A percentile compares a stretch with the other conserved stretches of the same genome.
Evolutionary conservation across 179 eudicot genomes (phyloP).

Genomic region (Carnegiea gigantea): DNA sequence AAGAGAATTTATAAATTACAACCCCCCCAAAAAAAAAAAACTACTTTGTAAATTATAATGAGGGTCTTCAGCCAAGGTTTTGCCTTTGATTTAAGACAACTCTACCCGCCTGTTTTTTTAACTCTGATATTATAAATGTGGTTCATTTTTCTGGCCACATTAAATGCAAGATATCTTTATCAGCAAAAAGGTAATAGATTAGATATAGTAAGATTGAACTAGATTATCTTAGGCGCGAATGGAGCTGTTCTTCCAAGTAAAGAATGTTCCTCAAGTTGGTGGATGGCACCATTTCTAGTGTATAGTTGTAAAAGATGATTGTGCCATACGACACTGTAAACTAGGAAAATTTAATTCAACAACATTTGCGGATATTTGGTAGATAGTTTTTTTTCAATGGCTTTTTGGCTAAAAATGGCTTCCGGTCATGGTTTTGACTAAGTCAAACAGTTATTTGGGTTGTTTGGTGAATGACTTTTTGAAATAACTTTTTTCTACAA

Average conservation of each 20-base stretch:
- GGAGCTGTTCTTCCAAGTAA: neutral
- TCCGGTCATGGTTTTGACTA: no score
- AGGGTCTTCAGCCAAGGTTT: neutral
- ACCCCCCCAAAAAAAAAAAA: no score
- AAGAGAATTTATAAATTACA: neutral
- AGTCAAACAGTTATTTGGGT: no score
- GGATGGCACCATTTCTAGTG: neutral
- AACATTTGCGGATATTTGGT: no score
- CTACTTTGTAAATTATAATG: neutral
- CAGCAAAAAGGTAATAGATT: neutral
- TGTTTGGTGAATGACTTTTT: no score
- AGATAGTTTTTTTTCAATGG: no score
- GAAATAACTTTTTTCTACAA: no score
- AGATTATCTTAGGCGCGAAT: neutral
- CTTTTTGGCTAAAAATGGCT: no score
- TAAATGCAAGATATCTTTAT: neutral
- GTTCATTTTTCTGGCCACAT: neutral
- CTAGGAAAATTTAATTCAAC: no score
- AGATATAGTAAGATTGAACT: neutral
- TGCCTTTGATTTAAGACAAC: slow-evolving; percentile 4
- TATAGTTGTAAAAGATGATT: no score
- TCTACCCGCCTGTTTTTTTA: neutral
- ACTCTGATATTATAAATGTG: neutral
- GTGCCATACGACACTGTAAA: no score
- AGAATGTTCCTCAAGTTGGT: slow-evolving; percentile 2